Percentiles rank a stretch among this genome's conserved stretches.
phyloP scores from a whole-genome alignment of 2,329 filamentous ascomycete species.

The Byssochlamys sp. region DNA sequence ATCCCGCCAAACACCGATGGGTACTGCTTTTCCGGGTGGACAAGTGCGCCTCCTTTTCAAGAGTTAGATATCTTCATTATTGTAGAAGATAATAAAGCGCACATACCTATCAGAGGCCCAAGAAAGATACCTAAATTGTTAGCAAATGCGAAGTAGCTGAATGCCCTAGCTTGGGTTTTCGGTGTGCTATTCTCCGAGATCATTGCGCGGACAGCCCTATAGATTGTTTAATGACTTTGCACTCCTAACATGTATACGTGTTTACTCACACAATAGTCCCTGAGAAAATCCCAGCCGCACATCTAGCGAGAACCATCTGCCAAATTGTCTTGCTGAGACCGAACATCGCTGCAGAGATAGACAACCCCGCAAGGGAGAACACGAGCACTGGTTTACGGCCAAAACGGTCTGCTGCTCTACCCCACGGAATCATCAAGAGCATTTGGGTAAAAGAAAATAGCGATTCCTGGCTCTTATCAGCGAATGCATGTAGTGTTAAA shows the following conservation, averaged over 20 bases:
- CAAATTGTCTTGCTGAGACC: constrained; percentile 56
- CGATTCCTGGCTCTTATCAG: constrained; percentile 33
- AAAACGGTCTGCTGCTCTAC: constrained; percentile 54
- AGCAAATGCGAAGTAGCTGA: constrained; percentile 67
- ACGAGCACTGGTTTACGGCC: constrained; percentile 67
- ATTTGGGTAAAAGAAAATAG: constrained; percentile 69
- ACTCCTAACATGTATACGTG: neutral
- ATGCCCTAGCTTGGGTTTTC: constrained; percentile 61
- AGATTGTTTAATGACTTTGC: neutral
- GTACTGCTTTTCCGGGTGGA: constrained; percentile 58
- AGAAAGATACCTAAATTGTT: constrained; percentile 66
- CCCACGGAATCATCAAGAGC: constrained; percentile 68
- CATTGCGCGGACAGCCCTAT: constrained; percentile 61
- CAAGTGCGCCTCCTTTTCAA: constrained; percentile 53
- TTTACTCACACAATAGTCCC: constrained; percentile 52
- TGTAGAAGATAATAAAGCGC: neutral
- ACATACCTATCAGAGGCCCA: constrained; percentile 52
- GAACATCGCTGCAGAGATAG: constrained; percentile 54
- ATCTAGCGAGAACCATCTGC: constrained; percentile 67
- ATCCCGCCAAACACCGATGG: constrained; percentile 46
- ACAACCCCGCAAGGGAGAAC: constrained; percentile 55
- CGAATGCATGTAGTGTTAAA: neutral
- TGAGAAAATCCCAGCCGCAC: constrained; percentile 62
- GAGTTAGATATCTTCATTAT: constrained; percentile 1
- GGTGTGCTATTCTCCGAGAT: constrained; percentile 61